Evolutionary conservation across 805 yeast species (phyloP), one percentile per base, ranked within the genome.

Genomic region (Torulaspora maleeae): DNA sequence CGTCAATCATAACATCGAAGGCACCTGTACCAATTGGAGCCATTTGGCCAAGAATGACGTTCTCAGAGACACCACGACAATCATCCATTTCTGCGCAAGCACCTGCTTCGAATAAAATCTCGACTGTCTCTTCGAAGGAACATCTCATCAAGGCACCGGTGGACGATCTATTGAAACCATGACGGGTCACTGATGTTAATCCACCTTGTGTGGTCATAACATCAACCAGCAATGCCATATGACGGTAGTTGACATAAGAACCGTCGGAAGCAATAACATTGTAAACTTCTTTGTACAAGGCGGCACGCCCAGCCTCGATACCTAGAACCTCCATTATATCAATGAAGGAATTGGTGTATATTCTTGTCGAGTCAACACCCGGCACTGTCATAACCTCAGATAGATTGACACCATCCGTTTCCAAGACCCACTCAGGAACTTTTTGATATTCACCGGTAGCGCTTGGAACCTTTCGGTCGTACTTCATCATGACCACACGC

Each of bases 101-200:
- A 67, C 96, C 99, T 15, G 99, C 99, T 63, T 93, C 99, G 58
- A 93, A 79, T 65, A 93, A 72, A 61, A 93, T 93, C 71, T 93
- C 99, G 34, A 93, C 99, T 6, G 99, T 93, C 69, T 93, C 99
- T 72, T 93, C 99, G 74, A 93, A 93, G 35, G 99, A 91, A 74
- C 97, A 93, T 71, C 99, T 82, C 99, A 93, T 93, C 63, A 93
- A 77, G 2, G 99, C 99, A 71, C 99, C 99, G 25, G 99, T 93
- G 55, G 93, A 96, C 30, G 95, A 86, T 72, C 99, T 83, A 70
- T 93, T 93, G 70, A 93, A 91, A 78, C 99, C 99, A 65, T 93
- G 99, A 78, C 99, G 95, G 36, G 98, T 91, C 60, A 93, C 90
- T 33, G 99, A 98, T 86, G 95, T 91, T 68, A 93, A 76, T 64